Base-by-base conservation (phyloP, 225 moss, liverwort and hornwort species). In the Sphagnum contortum region DNA sequence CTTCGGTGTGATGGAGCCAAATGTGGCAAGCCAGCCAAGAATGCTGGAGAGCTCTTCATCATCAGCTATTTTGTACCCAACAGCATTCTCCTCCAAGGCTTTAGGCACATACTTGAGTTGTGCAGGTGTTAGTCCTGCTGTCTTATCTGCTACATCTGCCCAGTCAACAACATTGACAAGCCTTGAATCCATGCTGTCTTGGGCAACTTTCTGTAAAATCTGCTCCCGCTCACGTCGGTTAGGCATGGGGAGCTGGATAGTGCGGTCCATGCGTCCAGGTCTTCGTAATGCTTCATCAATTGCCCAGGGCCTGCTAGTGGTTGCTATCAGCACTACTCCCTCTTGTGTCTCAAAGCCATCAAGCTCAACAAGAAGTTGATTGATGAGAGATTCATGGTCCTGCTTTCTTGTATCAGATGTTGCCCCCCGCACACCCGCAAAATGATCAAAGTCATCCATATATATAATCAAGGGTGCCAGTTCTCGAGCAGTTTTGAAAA, bases 401-500 rank as follows among this genome's bases (percentile, higher is more conserved):
- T 93, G 98, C 83, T 93, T 98, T 69, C 98, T 73, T 7, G 98
- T 98, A 56, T 98, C 98, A 7, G 98, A 91, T 29, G 98, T 98
- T 58, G 98, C 98, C 70, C 98, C 98, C 50, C 98, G 81, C 60
- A 98, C 93, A 50, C 98, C 98, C 65, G 98, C 98, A 71, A 98
- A 98, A 68, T 91, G 98, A 75, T 98, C 98, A 65, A 98, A 98
- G 77, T 98, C 98, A 49, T 98, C 98, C 98, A 98, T 98, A 67
- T 93, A 98, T 69, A 98, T 98, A 55, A 98, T 98, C 63, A 98
- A 78, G 3, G 98, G 98, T 53, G 98, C 93, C 70, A 89, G 50
- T 70, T 98, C 98, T 66, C 93, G 82, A 2, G 98, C 98, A 48
- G 71, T 93, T 84, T 98, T 98, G 49, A 98, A 98, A 4, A 98